Evolutionary conservation across 208 protist species (phyloP).

Genomic region (Acanthamoeba lugdunensis): DNA sequence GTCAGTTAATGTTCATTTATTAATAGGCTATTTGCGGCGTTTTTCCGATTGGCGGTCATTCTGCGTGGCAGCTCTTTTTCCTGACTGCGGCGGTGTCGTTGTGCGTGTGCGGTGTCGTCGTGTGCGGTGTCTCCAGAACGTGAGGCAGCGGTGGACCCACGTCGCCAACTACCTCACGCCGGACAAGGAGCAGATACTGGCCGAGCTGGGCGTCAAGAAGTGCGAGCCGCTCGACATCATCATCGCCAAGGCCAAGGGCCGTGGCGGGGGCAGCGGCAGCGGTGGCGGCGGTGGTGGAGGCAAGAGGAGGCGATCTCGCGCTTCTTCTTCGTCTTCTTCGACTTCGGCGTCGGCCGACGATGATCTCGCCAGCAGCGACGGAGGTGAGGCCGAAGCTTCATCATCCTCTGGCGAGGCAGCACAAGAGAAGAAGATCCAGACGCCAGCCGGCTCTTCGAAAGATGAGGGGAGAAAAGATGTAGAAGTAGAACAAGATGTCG

Average conservation of each 20-base stretch:
- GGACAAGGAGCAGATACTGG: slow-evolving; percentile 1
- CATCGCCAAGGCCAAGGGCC: slow-evolving; percentile 28
- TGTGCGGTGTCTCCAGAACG: background rate
- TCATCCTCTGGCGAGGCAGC: background rate
- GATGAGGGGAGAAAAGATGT: background rate
- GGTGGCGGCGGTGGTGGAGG: background rate
- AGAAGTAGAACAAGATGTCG: background rate
- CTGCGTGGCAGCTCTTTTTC: background rate
- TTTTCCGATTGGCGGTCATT: background rate
- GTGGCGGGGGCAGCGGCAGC: background rate
- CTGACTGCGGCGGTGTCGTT: background rate
- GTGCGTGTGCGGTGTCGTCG: background rate
- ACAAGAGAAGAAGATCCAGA: background rate
- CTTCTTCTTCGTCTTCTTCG: background rate
- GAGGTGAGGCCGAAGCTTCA: background rate
- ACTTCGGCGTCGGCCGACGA: background rate
- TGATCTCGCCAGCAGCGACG: background rate
- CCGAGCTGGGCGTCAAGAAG: slow-evolving; percentile 34
- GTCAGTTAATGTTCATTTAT: background rate
- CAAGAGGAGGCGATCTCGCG: background rate
- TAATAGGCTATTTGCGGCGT: background rate
- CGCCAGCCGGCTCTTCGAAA: background rate
- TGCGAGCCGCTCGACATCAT: slow-evolving; percentile 40
- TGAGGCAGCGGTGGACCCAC: slow-evolving; percentile 38
- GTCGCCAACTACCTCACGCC: slow-evolving; percentile 44